Evolutionary conservation across 768 basidiomycete species (phyloP), one percentile per base, ranked within the genome.

Genomic region (Mycena kentingensis): DNA sequence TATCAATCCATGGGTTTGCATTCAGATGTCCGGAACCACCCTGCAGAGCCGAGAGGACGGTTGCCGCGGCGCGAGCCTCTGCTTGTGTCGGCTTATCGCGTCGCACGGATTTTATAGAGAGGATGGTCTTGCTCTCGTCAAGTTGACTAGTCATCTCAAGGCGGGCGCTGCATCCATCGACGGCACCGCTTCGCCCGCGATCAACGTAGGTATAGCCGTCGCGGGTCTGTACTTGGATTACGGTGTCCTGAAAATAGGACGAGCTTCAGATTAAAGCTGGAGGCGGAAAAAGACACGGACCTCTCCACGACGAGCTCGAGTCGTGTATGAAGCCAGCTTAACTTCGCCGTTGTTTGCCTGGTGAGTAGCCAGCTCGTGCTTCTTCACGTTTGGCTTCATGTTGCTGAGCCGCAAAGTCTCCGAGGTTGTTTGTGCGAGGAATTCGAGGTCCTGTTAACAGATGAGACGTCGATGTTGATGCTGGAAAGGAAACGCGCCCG

Each of bases 51-150:
- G 65, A 67, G 29, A 79, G 73, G 32, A 81, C 51, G 21, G 70
- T 69, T 0, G 65, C 68, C 0, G 70, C 74, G 22, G 74, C 75
- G 38, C 75, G 71, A 4, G 67, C 66, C 54, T 88, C 86, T 24
- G 88, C 85, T 19, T 59, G 63, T 3, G 88, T 90, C 1, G 78
- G 80, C 31, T 70, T 76, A 34, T 79, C 84, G 28, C 73, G 76
- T 0, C 85, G 85, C 55, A 74, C 71, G 8, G 84, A 74, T 21
- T 68, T 76, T 19, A 88, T 70, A 6, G 64, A 64, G 0, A 61
- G 48, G 25, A 82, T 67, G 1, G 64, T 70, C 65, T 52, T 73
- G 61, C 66, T 65, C 49, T 45, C 74, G 50, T 48, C 60, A 34
- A 54, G 55, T 15, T 57, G 51, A 57, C 63, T 54, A 8, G 50